Conservation (phyloP, 2,329 filamentous ascomycete genomes). For the Cladosporium sp. region DNA sequence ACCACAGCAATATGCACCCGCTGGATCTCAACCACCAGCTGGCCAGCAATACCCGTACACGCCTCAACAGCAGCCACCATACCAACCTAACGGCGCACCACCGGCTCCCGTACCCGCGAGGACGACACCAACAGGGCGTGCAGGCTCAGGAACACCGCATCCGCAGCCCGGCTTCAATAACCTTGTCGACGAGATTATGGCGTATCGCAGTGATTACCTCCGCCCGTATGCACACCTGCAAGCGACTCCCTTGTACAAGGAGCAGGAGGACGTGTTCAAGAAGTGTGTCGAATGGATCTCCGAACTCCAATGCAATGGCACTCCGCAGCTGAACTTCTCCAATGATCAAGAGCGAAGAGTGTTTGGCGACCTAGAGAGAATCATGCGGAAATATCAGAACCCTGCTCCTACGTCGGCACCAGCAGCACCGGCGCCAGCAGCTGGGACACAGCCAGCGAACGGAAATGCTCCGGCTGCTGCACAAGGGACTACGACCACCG, state of each 20-base stretch:
- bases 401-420: neutral
- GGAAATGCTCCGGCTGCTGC: neutral
- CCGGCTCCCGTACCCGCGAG: neutral
- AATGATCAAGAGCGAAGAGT: constrained; percentile 14
- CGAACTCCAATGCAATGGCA: constrained; percentile 12
- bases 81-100: constrained; percentile 3
- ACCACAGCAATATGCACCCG: constrained; percentile 1
- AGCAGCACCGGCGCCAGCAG: neutral
- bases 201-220: constrained; percentile 19
- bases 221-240: constrained; percentile 10
- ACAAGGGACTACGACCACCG: neutral
- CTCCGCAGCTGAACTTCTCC: neutral
- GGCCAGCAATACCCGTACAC: constrained; percentile 9
- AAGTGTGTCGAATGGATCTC: constrained; percentile 16
- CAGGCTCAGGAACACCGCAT: constrained; percentile 10
- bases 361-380: constrained; percentile 12
- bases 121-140: neutral
- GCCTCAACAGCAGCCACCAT: constrained; percentile 8
- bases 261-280: constrained; percentile 18
- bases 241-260: constrained; percentile 11
- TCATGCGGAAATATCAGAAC: constrained; percentile 14
- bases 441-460: neutral
- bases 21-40: constrained; percentile 2
- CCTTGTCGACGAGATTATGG: constrained; percentile 24
- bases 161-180: constrained; percentile 19